A percentile compares a stretch with the other conserved stretches of the same genome.
Conservation (phyloP, 2,329 filamentous ascomycete genomes). For the Clarireedia hainanense region DNA sequence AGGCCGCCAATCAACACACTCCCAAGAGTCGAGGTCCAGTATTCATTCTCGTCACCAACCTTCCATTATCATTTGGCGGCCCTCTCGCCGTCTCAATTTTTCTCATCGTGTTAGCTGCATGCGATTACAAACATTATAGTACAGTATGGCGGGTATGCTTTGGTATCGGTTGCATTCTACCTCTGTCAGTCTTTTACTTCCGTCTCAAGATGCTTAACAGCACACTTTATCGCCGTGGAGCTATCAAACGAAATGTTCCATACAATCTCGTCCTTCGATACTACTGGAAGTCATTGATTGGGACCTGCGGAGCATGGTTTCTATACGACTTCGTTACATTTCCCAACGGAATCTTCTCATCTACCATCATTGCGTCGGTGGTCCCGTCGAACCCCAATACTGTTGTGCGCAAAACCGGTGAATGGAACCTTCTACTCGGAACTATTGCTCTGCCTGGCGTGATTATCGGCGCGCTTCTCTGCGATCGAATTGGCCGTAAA, state of each 20-base stretch:
- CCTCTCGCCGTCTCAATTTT: slow-evolving; percentile 38
- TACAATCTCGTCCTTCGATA: slow-evolving; percentile 42
- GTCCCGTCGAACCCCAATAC: slow-evolving; percentile 26
- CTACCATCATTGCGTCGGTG: slow-evolving; percentile 36
- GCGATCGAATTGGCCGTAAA: slow-evolving; percentile 40
- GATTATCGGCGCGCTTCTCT: slow-evolving; percentile 40
- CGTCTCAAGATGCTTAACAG: slow-evolving; percentile 45
- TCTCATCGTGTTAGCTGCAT: slow-evolving; percentile 37
- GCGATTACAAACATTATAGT: slow-evolving; percentile 29
- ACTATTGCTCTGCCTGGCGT: slow-evolving; percentile 40
- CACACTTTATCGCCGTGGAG: slow-evolving; percentile 42
- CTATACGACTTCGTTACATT: slow-evolving; percentile 39
- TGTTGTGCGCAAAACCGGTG: slow-evolving; percentile 35
- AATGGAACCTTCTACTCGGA: slow-evolving; percentile 41
- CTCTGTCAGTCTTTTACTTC: slow-evolving; percentile 48
- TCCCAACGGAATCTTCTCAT: slow-evolving; percentile 39
- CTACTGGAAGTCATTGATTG: slow-evolving; percentile 47
- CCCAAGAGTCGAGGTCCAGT: slow-evolving; percentile 34
- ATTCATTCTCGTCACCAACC: slow-evolving; percentile 41
- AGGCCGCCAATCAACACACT: slow-evolving; percentile 40
- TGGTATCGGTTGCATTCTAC: slow-evolving; percentile 40
- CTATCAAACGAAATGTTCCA: slow-evolving; percentile 44
- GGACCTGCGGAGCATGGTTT: slow-evolving; percentile 45
- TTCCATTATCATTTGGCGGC: slow-evolving; percentile 34
- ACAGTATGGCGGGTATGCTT: slow-evolving; percentile 43